Percentiles rank a stretch among this genome's conserved stretches.
Conservation (phyloP, 1,284 basidiomycete species). For the Tylopilus sp. region DNA sequence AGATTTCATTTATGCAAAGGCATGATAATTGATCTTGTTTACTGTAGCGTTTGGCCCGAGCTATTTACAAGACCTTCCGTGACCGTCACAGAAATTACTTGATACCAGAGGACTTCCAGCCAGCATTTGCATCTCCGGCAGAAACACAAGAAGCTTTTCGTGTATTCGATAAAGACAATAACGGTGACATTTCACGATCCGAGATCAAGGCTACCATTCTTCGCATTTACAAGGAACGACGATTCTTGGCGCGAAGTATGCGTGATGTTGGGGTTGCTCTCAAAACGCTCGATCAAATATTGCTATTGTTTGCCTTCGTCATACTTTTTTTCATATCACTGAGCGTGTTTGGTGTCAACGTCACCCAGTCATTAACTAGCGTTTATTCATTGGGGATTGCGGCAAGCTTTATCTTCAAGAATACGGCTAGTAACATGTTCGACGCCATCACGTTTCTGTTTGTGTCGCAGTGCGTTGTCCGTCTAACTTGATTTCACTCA, state of each 20-base stretch:
- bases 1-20: constrained; percentile 1
- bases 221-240: constrained; percentile 74
- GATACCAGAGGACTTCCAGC: constrained; percentile 65
- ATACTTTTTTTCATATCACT: constrained; percentile 72
- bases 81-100: constrained; percentile 58
- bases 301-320: constrained; percentile 60
- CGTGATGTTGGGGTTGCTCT: constrained; percentile 68
- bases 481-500: neutral
- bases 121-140: constrained; percentile 59
- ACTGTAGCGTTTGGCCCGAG: constrained; percentile 60
- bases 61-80: constrained; percentile 66
- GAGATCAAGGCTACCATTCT: constrained; percentile 75
- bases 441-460: constrained; percentile 79
- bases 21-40: neutral
- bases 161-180: constrained; percentile 74
- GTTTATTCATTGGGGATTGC: constrained; percentile 68
- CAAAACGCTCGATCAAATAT: constrained; percentile 58
- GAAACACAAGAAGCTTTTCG: constrained; percentile 68
- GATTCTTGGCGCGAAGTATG: constrained; percentile 69
- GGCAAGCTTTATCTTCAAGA: constrained; percentile 76
- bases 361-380: constrained; percentile 62
- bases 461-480: constrained; percentile 63
- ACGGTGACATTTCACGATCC: constrained; percentile 74
- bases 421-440: constrained; percentile 64
- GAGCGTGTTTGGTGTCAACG: constrained; percentile 65